Percentiles rank a stretch among this genome's conserved stretches.
Conservation (phyloP, 106 monocot species). For the Agapanthus africanus region DNA sequence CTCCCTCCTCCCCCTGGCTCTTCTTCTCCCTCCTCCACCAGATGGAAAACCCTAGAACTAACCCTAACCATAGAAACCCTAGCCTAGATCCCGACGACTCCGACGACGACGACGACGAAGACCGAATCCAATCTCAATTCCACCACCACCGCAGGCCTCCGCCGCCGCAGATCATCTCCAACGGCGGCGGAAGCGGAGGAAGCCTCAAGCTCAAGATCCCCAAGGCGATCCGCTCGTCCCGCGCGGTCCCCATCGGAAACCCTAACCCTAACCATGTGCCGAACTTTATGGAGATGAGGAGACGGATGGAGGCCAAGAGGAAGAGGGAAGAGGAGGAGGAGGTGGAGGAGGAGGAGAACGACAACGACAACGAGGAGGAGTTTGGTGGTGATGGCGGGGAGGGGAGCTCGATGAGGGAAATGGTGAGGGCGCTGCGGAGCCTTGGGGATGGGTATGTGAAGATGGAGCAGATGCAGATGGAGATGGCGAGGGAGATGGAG, state of each 20-base stretch:
- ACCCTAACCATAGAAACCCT: constrained; percentile 12
- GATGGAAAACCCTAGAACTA: constrained; percentile 28
- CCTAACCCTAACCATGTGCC: background rate
- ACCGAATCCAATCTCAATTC: background rate
- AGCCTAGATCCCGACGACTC: no score
- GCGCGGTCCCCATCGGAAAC: background rate
- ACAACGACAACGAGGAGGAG: constrained; percentile 15
- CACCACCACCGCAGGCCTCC: no score
- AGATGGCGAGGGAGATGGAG: constrained; percentile 75
- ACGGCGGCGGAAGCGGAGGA: constrained; percentile 12
- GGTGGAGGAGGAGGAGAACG: constrained; percentile 16
- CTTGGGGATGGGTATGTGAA: constrained; percentile 76
- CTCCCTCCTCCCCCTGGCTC: constrained; percentile 60
- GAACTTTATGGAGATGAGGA: constrained; percentile 36
- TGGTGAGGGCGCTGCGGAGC: constrained; percentile 56
- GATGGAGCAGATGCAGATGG: constrained; percentile 95
- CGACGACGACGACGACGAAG: constrained; percentile 22
- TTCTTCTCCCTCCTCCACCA: constrained; percentile 58
- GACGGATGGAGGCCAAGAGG: constrained; percentile 5
- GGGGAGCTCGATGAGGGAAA: constrained; percentile 20
- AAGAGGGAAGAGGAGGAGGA: constrained; percentile 23
- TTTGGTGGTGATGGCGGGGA: no score
- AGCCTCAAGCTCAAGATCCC: constrained; percentile 59
- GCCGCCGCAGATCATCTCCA: background rate
- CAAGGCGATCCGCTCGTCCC: constrained; percentile 39